Percentiles rank a stretch among this genome's conserved stretches.
These are phyloP conservation scores for Cryomyces minteri DNA, from an alignment of 495 filamentous ascomycete genomes.

Conservation along the genomic window DNA sequence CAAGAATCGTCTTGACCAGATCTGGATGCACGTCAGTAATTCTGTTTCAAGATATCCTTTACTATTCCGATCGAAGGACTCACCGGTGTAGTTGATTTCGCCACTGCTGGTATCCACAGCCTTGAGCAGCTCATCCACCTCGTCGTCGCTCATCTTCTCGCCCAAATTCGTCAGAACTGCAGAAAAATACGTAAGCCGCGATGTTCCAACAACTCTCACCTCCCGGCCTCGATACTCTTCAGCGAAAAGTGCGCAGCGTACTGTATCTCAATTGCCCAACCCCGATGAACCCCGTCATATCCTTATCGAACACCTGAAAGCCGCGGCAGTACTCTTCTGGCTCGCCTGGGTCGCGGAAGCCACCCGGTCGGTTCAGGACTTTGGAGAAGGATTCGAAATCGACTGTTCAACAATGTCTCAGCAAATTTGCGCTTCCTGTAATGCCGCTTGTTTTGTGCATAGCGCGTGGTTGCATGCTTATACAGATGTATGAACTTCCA, in stretches of 20 bases:
- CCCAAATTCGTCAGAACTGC: constrained; percentile 84
- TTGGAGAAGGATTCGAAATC: constrained; percentile 95
- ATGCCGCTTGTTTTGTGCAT: too few species aligned
- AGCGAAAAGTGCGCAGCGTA: constrained; percentile 17
- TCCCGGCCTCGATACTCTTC: neutral
- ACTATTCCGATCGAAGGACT: constrained; percentile 9
- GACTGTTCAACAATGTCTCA: constrained; percentile 33
- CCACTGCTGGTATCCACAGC: constrained; percentile 84
- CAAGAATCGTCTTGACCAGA: constrained; percentile 84
- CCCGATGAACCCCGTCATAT: constrained; percentile 93
- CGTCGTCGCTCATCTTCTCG: constrained; percentile 97
- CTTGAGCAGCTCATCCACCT: constrained; percentile 96
- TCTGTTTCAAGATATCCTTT: constrained; percentile 3
- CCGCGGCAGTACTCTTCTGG: constrained; percentile 95
- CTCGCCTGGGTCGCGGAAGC: constrained; percentile 94
- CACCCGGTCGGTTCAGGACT: constrained; percentile 89
- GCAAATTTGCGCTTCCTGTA: neutral
- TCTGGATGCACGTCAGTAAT: constrained; percentile 27
- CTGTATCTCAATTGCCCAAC: constrained; percentile 90
- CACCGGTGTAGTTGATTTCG: constrained; percentile 93
- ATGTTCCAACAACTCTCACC: neutral
- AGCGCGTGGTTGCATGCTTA: neutral
- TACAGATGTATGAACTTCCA: neutral
- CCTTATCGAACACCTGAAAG: constrained; percentile 99
- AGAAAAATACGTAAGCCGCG: too few species aligned